Base-by-base conservation (phyloP, 2,329 filamentous ascomycete species). In the Aspergillus tanneri region DNA sequence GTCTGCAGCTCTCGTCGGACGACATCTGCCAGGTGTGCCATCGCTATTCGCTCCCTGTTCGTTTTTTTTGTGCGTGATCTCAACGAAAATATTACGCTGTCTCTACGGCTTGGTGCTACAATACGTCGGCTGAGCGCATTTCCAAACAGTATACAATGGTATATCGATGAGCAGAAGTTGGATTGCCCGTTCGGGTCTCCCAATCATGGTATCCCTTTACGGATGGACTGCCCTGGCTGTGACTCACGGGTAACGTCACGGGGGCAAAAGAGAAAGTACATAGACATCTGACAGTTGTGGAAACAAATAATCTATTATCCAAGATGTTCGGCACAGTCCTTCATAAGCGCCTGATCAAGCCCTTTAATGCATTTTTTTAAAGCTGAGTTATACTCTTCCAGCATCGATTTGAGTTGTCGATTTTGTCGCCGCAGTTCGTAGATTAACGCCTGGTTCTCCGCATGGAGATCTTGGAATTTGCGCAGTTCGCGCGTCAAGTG, bases 71-170 rank as follows among this genome's bases (percentile, higher is more conserved):
- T 56, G n/a, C 45, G 46, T 14, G 21, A 52, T 37, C 22, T 52
- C 10, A 46, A 50, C 5, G 54, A 56, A 24, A 44, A 10, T 5
- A 34, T 52, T 21, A 32, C 38, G 12, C 41, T 56, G 23, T 52
- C 32, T 27, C 30, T 56, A 16, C 23, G 37, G n/a, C 42, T 54
- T 28, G 46, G 46, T 24, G 27, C 27, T 10, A 25, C 34, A 22
- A n/a, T 14, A 7, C 34, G 45, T 21, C 39, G 22, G 4, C 28
- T 53, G 12, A 57, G 54, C 43, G 35, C 30, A 7, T 57, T 57
- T 43, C 54, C 52, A 21, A 51, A 52, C 22, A 50, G 24, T 11
- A 50, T 56, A 24, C 22, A 44, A 39, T 53, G 51, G 54, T 56
- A 54, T 38, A 44, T 49, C 5, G 42, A 54, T 16, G 37, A 52